Percentiles rank a stretch among this genome's conserved stretches.
Evolutionary conservation across 2,329 filamentous ascomycete species (phyloP).

Genomic region (Emericellopsis cladophorae): DNA sequence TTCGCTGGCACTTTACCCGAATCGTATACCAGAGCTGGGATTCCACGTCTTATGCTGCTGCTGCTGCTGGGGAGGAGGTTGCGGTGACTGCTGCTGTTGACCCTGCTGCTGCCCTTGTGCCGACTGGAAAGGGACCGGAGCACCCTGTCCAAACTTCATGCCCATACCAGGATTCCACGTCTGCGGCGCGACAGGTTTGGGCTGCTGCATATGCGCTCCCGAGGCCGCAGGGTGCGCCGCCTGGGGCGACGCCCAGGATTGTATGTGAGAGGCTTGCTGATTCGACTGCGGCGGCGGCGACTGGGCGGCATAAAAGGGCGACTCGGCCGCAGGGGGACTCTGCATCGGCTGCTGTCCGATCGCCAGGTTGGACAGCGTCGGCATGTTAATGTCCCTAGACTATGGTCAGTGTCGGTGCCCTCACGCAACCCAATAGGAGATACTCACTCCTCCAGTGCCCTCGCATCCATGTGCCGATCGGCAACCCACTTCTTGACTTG

Average conservation of each 20-base stretch:
- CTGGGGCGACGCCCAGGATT: constrained; percentile 37
- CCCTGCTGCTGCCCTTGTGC: background rate
- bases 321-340: constrained; percentile 4
- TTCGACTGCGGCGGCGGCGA: constrained; percentile 11
- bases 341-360: constrained; percentile 14
- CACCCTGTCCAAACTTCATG: constrained; percentile 49
- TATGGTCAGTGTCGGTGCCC: background rate
- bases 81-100: background rate
- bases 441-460: constrained; percentile 60
- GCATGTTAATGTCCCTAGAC: constrained; percentile 37
- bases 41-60: constrained; percentile 52
- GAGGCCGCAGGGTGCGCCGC: background rate
- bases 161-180: constrained; percentile 75
- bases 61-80: constrained; percentile 6
- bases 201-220: constrained; percentile 45
- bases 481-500: constrained; percentile 66
- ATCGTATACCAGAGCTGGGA: constrained; percentile 45
- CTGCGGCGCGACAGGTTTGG: constrained; percentile 29
- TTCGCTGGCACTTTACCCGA: constrained; percentile 21
- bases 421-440: no score
- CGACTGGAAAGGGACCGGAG: background rate
- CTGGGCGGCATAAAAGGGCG: constrained; percentile 10
- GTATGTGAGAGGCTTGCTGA: constrained; percentile 35
- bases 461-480: constrained; percentile 68
- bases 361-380: constrained; percentile 31